Evolutionary conservation across 2,329 filamentous ascomycete species (phyloP), one percentile per base, ranked within the genome.

Genomic region (Byssothecium circinans): DNA sequence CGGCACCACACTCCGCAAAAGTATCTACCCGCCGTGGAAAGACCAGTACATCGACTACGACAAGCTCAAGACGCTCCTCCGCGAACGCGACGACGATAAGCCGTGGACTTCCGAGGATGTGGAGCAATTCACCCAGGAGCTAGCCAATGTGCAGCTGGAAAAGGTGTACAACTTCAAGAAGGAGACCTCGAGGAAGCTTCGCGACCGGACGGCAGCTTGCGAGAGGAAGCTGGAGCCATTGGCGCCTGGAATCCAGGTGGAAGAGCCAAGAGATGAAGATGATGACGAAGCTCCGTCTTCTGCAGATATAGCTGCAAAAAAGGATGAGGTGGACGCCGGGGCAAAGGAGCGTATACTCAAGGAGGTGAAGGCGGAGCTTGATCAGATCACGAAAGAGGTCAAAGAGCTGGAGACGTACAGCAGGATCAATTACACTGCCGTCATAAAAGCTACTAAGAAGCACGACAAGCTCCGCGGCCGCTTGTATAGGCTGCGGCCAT

Each of bases 401-500:
- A 92, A 87, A 69, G 89, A 95, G 77, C 81, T 99, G 59, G 94
- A 96, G 74, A 94, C 89, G 71, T 99, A 94, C 75, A 94, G 90
- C 72, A 88, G 87, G 56, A 86, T 96, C 76, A 99, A 99, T 76
- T 99, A 96, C 73, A 96, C 94, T 5, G 94, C 91, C 39, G 96
- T 97, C 74, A 81, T 96, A 67, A 99, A 99, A 79, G 95, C 95
- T 39, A 91, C 91, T 47, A 99, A 99, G 84, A 99, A 99, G 76
- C 94, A 99, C 74, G 94, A 99, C 74, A 88, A 94, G 58, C 95
- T 92, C 75, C 83, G 92, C 57, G 91, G 91, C 46, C 81, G 85
- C 57, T 81, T 85, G 43, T 97, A 97, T 77, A 89, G 87, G 69
- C 88, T 97, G 58, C 85, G 90, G 19, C 91, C 94, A 22, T 85